phyloP scores from a whole-genome alignment of 2,329 filamentous ascomycete species.

The Xylaria sp. region DNA sequence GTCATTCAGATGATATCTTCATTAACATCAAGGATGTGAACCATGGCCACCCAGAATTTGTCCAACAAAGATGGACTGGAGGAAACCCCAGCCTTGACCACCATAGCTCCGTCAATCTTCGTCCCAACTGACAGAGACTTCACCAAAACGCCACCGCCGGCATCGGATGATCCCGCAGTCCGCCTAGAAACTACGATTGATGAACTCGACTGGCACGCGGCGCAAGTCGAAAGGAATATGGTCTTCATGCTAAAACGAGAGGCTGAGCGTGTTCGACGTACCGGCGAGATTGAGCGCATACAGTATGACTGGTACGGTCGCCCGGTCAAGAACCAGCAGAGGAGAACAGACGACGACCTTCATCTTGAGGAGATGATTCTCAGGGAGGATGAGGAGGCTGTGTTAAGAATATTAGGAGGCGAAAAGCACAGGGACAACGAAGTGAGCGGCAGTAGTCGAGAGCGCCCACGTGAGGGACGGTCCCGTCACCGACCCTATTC shows the following conservation, averaged over 20 bases:
- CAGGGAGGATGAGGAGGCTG: conserved; percentile 8
- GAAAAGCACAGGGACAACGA: background rate
- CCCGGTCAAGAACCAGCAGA: conserved; percentile 12
- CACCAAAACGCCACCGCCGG: conserved; percentile 44
- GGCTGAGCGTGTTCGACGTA: conserved; percentile 32
- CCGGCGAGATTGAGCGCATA: conserved; percentile 16
- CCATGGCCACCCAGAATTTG: conserved; percentile 25
- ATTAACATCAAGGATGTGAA: background rate
- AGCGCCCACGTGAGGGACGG: conserved; percentile 17
- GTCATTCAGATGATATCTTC: background rate
- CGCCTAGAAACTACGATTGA: conserved; percentile 34
- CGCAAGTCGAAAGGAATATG: conserved; percentile 45
- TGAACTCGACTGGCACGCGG: conserved; percentile 45
- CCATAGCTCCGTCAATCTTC: conserved; percentile 45
- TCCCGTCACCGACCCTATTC: background rate
- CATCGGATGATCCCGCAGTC: conserved; percentile 36
- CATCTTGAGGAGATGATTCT: conserved; percentile 32
- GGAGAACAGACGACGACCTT: conserved; percentile 7
- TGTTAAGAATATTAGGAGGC: conserved; percentile 20
- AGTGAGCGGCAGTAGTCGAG: background rate
- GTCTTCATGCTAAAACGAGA: conserved; percentile 38
- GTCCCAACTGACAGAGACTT: conserved; percentile 45
- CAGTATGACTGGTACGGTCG: conserved; percentile 25
- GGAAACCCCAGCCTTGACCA: conserved; percentile 39
- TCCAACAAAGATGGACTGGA: conserved; percentile 30